Evolutionary conservation across 805 yeast genomes (phyloP).

Genomic region (Myxozyma kluyveri): DNA sequence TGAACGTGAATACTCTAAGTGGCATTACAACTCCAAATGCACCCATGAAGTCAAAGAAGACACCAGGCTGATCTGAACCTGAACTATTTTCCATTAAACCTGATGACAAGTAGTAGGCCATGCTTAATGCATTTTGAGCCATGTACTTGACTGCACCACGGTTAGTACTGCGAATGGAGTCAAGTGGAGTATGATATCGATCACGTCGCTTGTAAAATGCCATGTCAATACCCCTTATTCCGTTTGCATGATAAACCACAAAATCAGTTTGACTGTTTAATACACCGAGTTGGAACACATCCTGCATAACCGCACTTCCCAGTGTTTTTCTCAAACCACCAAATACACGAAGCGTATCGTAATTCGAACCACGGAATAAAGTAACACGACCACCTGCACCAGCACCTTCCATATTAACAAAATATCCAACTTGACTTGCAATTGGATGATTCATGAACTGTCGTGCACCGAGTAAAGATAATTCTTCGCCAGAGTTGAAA

Average conservation of each 20-base stretch:
- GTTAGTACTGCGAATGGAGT: slow-evolving; percentile 47
- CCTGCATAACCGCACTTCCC: slow-evolving; percentile 35
- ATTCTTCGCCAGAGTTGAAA: slow-evolving; percentile 87
- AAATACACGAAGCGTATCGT: slow-evolving; percentile 23
- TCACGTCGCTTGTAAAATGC: slow-evolving; percentile 85
- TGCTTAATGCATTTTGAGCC: slow-evolving; percentile 7
- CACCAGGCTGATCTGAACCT: slow-evolving; percentile 9
- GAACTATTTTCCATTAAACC: not conserved
- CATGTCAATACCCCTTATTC: slow-evolving; percentile 79
- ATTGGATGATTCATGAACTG: slow-evolving; percentile 72
- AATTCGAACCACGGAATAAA: slow-evolving; percentile 61
- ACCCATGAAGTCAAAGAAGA: slow-evolving; percentile 18
- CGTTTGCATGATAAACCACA: slow-evolving; percentile 60
- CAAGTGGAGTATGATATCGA: slow-evolving; percentile 74
- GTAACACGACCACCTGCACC: slow-evolving; percentile 88
- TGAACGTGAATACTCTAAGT: slow-evolving; percentile 1
- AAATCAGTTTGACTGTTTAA: slow-evolving; percentile 83
- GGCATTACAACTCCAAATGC: slow-evolving; percentile 3
- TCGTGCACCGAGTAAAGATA: slow-evolving; percentile 79
- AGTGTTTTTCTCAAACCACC: slow-evolving; percentile 3
- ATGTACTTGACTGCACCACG: slow-evolving; percentile 15
- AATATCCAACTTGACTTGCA: slow-evolving; percentile 56
- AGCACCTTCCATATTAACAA: slow-evolving; percentile 85
- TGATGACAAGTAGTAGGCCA: slow-evolving; percentile 6
- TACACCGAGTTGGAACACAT: slow-evolving; percentile 71